A percentile compares a stretch with the other conserved stretches of the same genome.
Conservation (phyloP, 163 green algal genomes). For the Botryococcus braunii region DNA sequence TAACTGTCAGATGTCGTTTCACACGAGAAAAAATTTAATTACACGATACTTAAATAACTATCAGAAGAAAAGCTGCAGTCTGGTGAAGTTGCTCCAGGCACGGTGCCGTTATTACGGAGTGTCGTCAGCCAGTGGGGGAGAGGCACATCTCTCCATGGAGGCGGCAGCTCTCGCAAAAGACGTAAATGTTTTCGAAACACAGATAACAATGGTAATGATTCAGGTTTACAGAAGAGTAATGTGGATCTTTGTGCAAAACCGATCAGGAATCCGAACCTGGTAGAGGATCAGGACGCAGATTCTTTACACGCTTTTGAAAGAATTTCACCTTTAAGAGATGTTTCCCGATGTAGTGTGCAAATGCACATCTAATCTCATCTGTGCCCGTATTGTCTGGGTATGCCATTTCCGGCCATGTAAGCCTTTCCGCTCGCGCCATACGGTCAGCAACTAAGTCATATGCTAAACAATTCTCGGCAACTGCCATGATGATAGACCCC, state of each 20-base stretch:
- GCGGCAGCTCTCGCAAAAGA: too few relatives aligned
- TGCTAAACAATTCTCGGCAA: conserved; percentile 66
- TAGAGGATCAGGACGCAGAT: too few relatives aligned
- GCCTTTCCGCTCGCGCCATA: neutral
- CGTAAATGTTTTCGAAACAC: too few relatives aligned
- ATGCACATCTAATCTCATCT: neutral
- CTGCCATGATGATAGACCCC: conserved; percentile 48
- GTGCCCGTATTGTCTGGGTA: conserved; percentile 11
- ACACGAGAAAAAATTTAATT: neutral
- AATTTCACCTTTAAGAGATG: conserved; percentile 30
- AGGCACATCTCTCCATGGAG: conserved; percentile 28
- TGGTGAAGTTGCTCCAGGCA: neutral
- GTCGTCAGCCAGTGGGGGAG: conserved; percentile 28
- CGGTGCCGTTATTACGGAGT: conserved; percentile 34
- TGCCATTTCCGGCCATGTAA: neutral
- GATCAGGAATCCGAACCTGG: too few relatives aligned
- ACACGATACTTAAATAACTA: neutral
- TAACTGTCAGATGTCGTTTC: neutral
- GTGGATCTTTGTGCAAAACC: too few relatives aligned
- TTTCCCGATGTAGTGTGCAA: neutral
- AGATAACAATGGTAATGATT: too few relatives aligned
- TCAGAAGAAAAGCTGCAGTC: neutral
- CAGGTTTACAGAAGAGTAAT: too few relatives aligned
- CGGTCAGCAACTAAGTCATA: conserved; percentile 27
- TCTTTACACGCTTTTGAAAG: too few relatives aligned